phyloP scores from a whole-genome alignment of 2,329 filamentous ascomycete genomes.

The Drechmeria coniospora region DNA sequence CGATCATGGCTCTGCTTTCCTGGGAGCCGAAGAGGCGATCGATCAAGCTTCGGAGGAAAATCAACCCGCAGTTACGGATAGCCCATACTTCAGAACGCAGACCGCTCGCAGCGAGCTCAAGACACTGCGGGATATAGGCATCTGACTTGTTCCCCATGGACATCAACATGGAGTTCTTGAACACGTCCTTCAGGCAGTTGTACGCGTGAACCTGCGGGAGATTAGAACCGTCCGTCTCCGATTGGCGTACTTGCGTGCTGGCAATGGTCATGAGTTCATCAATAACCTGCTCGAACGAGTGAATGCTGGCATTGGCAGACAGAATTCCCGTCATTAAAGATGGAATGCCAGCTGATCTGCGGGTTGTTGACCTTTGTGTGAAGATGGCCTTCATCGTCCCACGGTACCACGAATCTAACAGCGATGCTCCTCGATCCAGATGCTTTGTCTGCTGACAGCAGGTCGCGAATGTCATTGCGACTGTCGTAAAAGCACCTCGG shows the following conservation, averaged over 20 bases:
- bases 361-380: slow-evolving; percentile 65
- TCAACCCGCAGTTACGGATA: slow-evolving; percentile 81
- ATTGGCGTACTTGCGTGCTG: slow-evolving; percentile 32
- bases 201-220: slow-evolving; percentile 87
- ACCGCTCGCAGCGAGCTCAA: slow-evolving; percentile 67
- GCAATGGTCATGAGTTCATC: slow-evolving; percentile 45
- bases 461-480: slow-evolving; percentile 70
- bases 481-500: slow-evolving; percentile 83
- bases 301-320: slow-evolving; percentile 42
- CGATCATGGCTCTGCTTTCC: slow-evolving; percentile 50
- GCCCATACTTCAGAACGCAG: slow-evolving; percentile 80
- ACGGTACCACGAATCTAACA: slow-evolving; percentile 58
- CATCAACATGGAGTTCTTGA: slow-evolving; percentile 66
- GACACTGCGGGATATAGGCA: slow-evolving; percentile 52
- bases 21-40: slow-evolving; percentile 63
- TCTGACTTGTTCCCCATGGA: slow-evolving; percentile 60
- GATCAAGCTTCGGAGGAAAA: slow-evolving; percentile 75
- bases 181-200: slow-evolving; percentile 85
- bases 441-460: slow-evolving; percentile 56
- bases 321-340: slow-evolving; percentile 73
- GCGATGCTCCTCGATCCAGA: slow-evolving; percentile 19
- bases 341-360: slow-evolving; percentile 83
- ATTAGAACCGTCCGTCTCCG: slow-evolving; percentile 46
- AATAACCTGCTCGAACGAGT: slow-evolving; percentile 52
- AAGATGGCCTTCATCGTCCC: slow-evolving; percentile 55